Evolutionary conservation across 345 rosid species (phyloP).

Genomic region (Syzygium jambos): DNA sequence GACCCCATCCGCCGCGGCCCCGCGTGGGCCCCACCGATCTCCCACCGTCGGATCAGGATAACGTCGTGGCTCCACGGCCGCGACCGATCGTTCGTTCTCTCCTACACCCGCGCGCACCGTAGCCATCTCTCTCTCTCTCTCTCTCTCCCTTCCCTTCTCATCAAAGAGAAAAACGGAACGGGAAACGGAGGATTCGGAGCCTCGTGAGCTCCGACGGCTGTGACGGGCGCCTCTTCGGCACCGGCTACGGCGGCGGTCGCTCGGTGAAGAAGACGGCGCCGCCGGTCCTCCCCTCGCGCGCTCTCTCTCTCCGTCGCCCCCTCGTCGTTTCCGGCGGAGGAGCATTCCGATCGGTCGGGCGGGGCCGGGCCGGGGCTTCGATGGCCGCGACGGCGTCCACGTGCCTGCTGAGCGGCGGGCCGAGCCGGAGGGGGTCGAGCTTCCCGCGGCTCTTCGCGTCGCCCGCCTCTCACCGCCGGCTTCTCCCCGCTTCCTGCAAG

Average conservation of each 20-base stretch:
- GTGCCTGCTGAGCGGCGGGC: conserved; percentile 31
- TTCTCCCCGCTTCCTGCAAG: conserved; percentile 61
- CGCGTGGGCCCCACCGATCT: neutral
- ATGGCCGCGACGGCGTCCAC: conserved; percentile 57
- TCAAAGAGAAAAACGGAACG: neutral
- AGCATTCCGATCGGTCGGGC: neutral
- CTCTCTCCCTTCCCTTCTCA: neutral
- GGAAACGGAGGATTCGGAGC: neutral
- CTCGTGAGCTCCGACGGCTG: neutral
- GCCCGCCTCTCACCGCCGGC: conserved; percentile 21
- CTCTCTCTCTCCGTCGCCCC: neutral
- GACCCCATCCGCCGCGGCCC: neutral
- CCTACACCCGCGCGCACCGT: neutral
- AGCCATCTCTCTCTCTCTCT: neutral
- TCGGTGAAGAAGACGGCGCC: neutral
- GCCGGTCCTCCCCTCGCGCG: neutral
- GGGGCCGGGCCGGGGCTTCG: neutral
- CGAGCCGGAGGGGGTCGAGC: conserved; percentile 11
- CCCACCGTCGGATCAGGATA: conserved; percentile 5
- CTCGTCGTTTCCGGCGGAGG: neutral
- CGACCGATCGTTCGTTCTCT: neutral
- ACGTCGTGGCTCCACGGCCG: neutral
- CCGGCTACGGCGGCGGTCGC: neutral
- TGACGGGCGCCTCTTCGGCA: neutral
- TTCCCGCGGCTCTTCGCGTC: conserved; percentile 23